Conservation (phyloP, 225 moss, liverwort and hornwort genomes). For the Antitrichia curtipendula region DNA sequence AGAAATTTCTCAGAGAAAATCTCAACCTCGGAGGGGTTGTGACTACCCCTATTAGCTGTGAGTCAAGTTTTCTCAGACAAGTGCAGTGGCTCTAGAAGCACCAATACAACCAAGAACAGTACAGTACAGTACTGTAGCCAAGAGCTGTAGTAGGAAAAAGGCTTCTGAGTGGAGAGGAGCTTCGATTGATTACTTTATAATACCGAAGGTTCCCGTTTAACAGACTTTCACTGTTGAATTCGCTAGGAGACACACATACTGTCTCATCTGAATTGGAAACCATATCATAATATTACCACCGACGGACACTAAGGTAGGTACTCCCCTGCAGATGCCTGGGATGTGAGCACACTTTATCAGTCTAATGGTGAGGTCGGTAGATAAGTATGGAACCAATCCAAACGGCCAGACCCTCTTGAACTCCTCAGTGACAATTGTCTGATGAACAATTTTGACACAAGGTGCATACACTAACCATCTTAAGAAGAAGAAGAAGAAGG, state of each 20-base stretch:
- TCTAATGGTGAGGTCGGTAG: too few relatives aligned
- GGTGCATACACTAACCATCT: background rate
- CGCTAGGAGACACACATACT: background rate
- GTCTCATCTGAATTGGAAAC: background rate
- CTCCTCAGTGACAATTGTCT: background rate
- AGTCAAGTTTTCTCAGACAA: background rate
- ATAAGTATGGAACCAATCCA: too few relatives aligned
- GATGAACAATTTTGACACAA: background rate
- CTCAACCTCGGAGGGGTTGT: too few relatives aligned
- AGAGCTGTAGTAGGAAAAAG: background rate
- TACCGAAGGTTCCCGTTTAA: background rate
- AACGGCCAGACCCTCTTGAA: too few relatives aligned
- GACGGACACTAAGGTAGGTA: too few relatives aligned
- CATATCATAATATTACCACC: background rate
- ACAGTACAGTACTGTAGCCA: too few relatives aligned
- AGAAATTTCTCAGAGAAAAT: too few relatives aligned
- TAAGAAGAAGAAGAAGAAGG: accelerated
- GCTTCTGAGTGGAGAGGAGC: background rate
- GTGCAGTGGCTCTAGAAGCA: background rate
- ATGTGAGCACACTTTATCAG: background rate
- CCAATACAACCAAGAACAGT: background rate
- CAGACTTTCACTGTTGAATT: background rate
- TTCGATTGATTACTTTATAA: background rate
- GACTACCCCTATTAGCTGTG: too few relatives aligned
- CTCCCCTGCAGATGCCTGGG: background rate